These are phyloP conservation scores for Oryza meyeriana DNA, from an alignment of 176 grass and related monocot species.

Conservation along the genomic window DNA sequence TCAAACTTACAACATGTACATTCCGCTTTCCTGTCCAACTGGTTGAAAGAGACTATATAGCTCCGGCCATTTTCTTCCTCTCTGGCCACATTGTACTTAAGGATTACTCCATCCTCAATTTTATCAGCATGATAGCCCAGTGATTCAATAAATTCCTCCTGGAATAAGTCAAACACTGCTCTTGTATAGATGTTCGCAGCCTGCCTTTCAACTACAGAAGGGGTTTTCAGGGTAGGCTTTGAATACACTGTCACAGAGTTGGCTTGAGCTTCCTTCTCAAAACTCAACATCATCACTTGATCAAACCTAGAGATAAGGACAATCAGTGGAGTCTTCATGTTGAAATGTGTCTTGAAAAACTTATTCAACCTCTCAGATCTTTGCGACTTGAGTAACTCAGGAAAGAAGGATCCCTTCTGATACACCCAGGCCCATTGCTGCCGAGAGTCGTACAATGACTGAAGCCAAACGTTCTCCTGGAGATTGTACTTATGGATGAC, in stretches of 20 bases:
- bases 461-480: constrained; percentile 51
- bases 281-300: constrained; percentile 40
- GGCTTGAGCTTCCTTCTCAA: constrained; percentile 56
- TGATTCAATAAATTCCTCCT: constrained; percentile 66
- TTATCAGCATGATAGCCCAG: constrained; percentile 52
- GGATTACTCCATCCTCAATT: constrained; percentile 39
- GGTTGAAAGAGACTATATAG: constrained; percentile 40
- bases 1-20: constrained; percentile 64
- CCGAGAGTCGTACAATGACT: constrained; percentile 32
- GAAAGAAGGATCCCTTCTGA: constrained; percentile 50
- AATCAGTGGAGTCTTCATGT: constrained; percentile 46
- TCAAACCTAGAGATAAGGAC: constrained; percentile 48
- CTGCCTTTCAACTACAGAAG: constrained; percentile 59
- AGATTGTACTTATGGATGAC: constrained; percentile 51
- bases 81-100: constrained; percentile 43
- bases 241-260: constrained; percentile 45
- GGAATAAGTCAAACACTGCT: constrained; percentile 54
- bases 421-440: constrained; percentile 56
- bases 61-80: constrained; percentile 38
- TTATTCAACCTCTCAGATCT: constrained; percentile 54
- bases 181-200: constrained; percentile 52
- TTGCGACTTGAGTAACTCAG: constrained; percentile 40
- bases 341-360: constrained; percentile 53
- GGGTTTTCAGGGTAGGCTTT: constrained; percentile 51
- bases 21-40: constrained; percentile 38